Evolutionary conservation across 495 filamentous ascomycete genomes (phyloP), one percentile per base, ranked within the genome.

Genomic region (Aspergillus haitiensis): DNA sequence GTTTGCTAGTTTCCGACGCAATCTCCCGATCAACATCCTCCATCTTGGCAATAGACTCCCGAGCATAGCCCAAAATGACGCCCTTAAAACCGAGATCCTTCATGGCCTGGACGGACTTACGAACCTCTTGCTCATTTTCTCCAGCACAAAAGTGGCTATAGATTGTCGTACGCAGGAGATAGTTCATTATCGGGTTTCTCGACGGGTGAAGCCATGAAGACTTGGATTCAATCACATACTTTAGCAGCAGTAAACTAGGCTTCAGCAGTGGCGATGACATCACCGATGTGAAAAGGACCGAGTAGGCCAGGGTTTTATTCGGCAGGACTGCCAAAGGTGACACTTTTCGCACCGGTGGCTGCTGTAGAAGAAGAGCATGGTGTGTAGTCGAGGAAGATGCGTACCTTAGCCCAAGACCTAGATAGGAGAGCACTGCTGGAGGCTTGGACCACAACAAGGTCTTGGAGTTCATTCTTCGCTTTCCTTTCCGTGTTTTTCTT

Each of bases 101-200:
- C 50, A 90, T 79, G 5, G 75, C 71, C 21, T 78, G 67, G 44
- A 89, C 81, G 1, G 86, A 90, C 33, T 59, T 65, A 6, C 70
- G 65, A 31, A 93, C 86, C 68, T 92, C 87, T 1, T 61, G 55
- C 0, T 78, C 71, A 47, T 83, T 88, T 67, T 88, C 84, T 16
- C 91, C 91, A 2, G 88, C 88, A 68, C 91, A 95, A 70, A 93
- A 95, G 65, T 95, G 89, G 55, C 83, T 82, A 69, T 95, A 95
- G 67, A 95, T 91, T 0, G 89, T 93, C 56, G 85, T 80, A 59
- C 89, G 88, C 34, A 95, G 78, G 36, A 89, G 68, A 59, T 73
- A 73, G 47, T 78, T 72, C 12, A 87, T 76, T 15, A 85, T 9
- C 0, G 78, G 79, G 58, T 88, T 88, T 35, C 67, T 71, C 59